Percentiles rank a stretch among this genome's conserved stretches.
Conservation (phyloP, 805 yeast genomes). For the Cyberlindnera maritima region DNA sequence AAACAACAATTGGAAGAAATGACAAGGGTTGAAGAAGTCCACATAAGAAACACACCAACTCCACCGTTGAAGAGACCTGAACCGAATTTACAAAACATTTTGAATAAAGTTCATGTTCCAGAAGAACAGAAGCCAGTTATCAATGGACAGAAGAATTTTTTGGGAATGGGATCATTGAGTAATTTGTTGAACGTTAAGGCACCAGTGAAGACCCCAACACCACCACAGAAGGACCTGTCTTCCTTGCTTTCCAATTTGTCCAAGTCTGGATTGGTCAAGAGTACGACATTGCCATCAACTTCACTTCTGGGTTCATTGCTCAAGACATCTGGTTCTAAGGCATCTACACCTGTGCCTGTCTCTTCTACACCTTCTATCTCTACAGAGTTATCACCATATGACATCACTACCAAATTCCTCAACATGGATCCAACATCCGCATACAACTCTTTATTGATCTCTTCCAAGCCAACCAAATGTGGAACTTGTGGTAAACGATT, state of each 20-base stretch:
- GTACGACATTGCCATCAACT: constrained; percentile 1
- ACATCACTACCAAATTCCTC: constrained; percentile 29
- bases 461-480: constrained; percentile 69
- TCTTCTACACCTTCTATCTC: not conserved
- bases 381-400: constrained; percentile 20
- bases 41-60: constrained; percentile 31
- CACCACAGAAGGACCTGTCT: constrained; percentile 16
- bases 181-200: constrained; percentile 20
- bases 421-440: constrained; percentile 44
- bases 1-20: constrained; percentile 37
- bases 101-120: constrained; percentile 7
- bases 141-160: constrained; percentile 11
- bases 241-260: constrained; percentile 19
- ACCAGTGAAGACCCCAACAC: not conserved
- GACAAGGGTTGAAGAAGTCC: constrained; percentile 37
- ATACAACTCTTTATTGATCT: constrained; percentile 15
- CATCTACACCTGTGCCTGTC: not conserved
- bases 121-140: not conserved
- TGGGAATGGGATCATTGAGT: constrained; percentile 16
- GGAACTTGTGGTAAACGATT: constrained; percentile 88
- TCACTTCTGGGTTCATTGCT: constrained; percentile 7
- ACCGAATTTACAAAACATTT: constrained; percentile 10
- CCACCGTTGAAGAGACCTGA: constrained; percentile 16
- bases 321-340: not conserved
- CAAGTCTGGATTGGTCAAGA: constrained; percentile 23